Base-by-base conservation (phyloP, 805 yeast species). In the Myxozyma neglecta region DNA sequence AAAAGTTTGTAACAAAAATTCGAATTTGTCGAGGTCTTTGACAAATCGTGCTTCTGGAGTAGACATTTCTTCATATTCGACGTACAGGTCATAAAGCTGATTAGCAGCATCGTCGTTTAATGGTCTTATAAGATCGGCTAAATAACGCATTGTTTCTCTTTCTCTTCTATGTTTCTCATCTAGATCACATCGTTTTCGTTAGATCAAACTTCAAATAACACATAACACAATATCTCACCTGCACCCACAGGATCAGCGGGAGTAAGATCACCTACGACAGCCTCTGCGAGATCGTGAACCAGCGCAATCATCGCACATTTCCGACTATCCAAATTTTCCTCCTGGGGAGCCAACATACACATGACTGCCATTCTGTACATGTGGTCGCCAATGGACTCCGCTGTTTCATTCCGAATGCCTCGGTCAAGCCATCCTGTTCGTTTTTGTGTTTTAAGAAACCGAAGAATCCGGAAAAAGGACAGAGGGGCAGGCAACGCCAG, bases 401-500 rank as follows among this genome's bases (percentile, higher is more conserved):
- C 56, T 1, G 37, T 20, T 11, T 18, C 63, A 89, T 78, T 69
- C 1, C 79, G 79, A 16, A 79, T 72, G 10, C 83, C 81, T 70
- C 83, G 84, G 71, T 90, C 93, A 20, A 93, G 75, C 98, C 98
- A 93, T 1, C 99, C 99, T 0, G 99, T 93, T 72, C 99, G 82
- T 68, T 81, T 85, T 71, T 90, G 93, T 4, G 84, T 78, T 74
- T 93, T 93, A 69, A 93, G 60, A n/a, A 47, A 59, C 55, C 67
- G 59, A 34, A 63, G 62, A 16, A 63, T 46, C n/a, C 63, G 40
- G 52, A 63, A 63, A 32, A 63, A 63, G 3, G 67, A 63, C 16
- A 63, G 56, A 32, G 67, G 67, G 14, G 65, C 59, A 6, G 67
- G 67, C n/a, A 63, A 55, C 29, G 53, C 43, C 13, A 63, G 56